These are phyloP conservation scores for Lactifluus piperatus DNA, from an alignment of 768 basidiomycete genomes.

Conservation along the genomic window DNA sequence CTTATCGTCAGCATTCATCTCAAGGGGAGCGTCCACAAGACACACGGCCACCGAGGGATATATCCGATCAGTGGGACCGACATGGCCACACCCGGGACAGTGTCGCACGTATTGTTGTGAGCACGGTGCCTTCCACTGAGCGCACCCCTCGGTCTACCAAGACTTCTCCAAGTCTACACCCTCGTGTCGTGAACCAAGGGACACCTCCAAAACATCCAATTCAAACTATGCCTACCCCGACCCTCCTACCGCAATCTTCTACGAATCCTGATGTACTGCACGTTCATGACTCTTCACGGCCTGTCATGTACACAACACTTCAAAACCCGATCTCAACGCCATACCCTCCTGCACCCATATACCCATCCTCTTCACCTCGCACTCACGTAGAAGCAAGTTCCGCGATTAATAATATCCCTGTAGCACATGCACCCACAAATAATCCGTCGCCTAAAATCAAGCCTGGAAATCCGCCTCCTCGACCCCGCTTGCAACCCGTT, in stretches of 20 bases:
- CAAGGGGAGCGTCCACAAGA: slow-evolving; percentile 7
- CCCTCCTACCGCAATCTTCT: neutral
- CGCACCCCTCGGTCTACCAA: slow-evolving; percentile 18
- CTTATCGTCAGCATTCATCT: neutral
- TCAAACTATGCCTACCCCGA: neutral
- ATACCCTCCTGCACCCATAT: slow-evolving; percentile 18
- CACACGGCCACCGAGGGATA: neutral
- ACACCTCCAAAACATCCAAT: slow-evolving; percentile 13
- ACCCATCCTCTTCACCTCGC: slow-evolving; percentile 15
- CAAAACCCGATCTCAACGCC: slow-evolving; percentile 11
- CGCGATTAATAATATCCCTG: slow-evolving; percentile 2
- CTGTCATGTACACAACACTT: neutral
- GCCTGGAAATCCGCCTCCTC: slow-evolving; percentile 17
- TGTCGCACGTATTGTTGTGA: neutral
- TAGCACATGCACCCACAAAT: slow-evolving; percentile 14
- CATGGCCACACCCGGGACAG: slow-evolving; percentile 7
- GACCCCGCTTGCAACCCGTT: slow-evolving; percentile 14
- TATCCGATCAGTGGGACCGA: slow-evolving; percentile 8
- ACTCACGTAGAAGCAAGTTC: slow-evolving; percentile 15
- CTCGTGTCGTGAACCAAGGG: slow-evolving; percentile 15
- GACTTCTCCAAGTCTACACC: slow-evolving; percentile 16
- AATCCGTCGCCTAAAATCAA: slow-evolving; percentile 16
- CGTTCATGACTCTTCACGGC: slow-evolving; percentile 17
- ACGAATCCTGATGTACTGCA: neutral
- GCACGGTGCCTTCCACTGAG: slow-evolving; percentile 10